phyloP scores from a whole-genome alignment of 768 basidiomycete species.

The Podaxis sp. region DNA sequence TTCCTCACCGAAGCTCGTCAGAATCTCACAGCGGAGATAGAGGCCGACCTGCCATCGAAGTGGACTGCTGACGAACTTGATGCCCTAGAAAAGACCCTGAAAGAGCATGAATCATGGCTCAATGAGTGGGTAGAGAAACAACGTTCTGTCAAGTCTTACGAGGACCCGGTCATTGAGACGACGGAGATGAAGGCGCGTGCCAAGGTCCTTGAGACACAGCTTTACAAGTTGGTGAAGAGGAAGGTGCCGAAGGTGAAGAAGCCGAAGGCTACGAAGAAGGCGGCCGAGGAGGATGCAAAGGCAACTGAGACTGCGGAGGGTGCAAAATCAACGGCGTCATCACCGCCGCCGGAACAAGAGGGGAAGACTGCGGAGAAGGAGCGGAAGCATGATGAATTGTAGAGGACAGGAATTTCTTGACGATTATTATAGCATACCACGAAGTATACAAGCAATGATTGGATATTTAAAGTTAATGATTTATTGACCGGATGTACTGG shows the following conservation, averaged over 20 bases:
- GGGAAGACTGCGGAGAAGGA: conserved; percentile 15
- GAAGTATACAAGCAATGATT: conserved; percentile 10
- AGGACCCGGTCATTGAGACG: conserved; percentile 85
- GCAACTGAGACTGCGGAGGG: conserved; percentile 19
- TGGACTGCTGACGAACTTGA: conserved; percentile 90
- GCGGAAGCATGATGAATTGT: conserved; percentile 26
- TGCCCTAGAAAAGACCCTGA: conserved; percentile 70
- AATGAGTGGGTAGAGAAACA: conserved; percentile 81
- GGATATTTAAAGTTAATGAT: conserved; percentile 14
- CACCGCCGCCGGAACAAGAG: conserved; percentile 13
- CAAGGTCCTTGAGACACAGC: conserved; percentile 73
- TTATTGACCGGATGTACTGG: not conserved
- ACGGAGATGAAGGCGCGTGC: conserved; percentile 84
- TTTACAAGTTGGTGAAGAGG: conserved; percentile 67
- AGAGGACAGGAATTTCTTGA: conserved; percentile 4
- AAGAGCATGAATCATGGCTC: conserved; percentile 85
- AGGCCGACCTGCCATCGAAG: conserved; percentile 63
- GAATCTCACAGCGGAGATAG: conserved; percentile 70
- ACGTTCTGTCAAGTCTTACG: conserved; percentile 66
- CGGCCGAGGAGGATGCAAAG: conserved; percentile 11
- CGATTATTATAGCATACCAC: conserved; percentile 8
- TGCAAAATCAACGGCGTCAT: conserved; percentile 2
- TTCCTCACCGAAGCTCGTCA: conserved; percentile 81
- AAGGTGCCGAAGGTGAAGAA: conserved; percentile 68
- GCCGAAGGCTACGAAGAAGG: conserved; percentile 36